Evolutionary conservation across 441 rosid genomes (phyloP).

Genomic region (Brassica hybrid): DNA sequence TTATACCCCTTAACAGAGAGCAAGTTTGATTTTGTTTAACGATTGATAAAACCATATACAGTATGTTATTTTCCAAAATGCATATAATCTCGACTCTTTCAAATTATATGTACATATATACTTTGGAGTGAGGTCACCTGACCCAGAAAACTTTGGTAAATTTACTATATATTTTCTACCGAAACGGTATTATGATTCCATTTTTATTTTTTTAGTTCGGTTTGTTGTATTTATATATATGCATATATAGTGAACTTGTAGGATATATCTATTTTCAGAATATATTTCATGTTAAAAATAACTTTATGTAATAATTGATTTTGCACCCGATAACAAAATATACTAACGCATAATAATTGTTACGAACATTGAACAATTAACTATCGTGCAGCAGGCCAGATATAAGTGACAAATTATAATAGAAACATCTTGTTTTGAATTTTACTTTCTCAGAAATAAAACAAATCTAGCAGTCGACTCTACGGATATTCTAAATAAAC

Average conservation of each 20-base stretch:
- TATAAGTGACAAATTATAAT: not conserved
- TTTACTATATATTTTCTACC: not conserved
- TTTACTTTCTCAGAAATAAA: not conserved
- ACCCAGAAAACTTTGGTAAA: too few species aligned
- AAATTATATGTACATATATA: too few species aligned
- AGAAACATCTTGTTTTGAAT: not conserved
- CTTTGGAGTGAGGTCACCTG: too few species aligned
- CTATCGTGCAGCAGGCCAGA: not conserved
- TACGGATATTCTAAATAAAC: slow-evolving; percentile 11
- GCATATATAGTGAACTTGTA: too few species aligned
- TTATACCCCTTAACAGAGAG: too few species aligned
- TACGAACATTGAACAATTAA: not conserved
- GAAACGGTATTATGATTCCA: not conserved
- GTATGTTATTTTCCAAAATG: too few species aligned
- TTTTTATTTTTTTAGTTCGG: not conserved
- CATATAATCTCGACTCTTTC: too few species aligned
- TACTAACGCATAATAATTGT: not conserved
- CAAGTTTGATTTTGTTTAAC: too few species aligned
- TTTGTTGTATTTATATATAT: not conserved
- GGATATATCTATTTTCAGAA: not conserved
- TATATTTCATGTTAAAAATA: not conserved
- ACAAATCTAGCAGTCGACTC: not conserved
- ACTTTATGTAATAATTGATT: not conserved
- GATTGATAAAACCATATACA: too few species aligned
- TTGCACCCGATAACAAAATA: not conserved